These are phyloP conservation scores for Pythium aristosporum DNA, from an alignment of 352 stramenopile species.

Conservation along the genomic window DNA sequence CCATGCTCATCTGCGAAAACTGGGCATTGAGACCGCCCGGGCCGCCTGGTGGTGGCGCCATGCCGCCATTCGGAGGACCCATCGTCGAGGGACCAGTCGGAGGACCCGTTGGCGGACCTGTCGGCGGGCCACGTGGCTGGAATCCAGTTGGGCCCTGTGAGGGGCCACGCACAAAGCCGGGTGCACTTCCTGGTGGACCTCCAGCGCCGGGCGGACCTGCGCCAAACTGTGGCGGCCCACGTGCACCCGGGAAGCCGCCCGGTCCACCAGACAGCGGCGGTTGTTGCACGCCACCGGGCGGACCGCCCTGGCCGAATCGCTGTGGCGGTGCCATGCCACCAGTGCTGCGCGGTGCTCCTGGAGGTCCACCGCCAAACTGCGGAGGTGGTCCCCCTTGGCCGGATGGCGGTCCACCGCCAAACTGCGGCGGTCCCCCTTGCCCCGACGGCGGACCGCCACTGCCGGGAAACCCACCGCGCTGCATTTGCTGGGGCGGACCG, in stretches of 20 bases:
- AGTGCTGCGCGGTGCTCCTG: slow-evolving; percentile 16
- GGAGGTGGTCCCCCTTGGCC: slow-evolving; percentile 4
- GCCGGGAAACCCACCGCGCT: slow-evolving; percentile 14
- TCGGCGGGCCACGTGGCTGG: slow-evolving; percentile 28
- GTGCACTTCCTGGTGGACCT: slow-evolving; percentile 21
- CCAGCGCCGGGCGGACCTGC: slow-evolving; percentile 14
- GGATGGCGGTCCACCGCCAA: slow-evolving; percentile 1
- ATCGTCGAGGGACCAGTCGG: slow-evolving; percentile 27
- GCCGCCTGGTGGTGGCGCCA: slow-evolving; percentile 16
- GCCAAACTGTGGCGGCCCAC: slow-evolving; percentile 22
- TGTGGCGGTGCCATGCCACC: slow-evolving; percentile 16
- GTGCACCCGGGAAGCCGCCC: slow-evolving; percentile 19
- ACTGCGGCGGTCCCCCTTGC: background rate
- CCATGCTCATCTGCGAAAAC: slow-evolving; percentile 71
- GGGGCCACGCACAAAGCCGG: slow-evolving; percentile 17
- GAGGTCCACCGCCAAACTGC: slow-evolving; percentile 18
- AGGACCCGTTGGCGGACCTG: slow-evolving; percentile 21
- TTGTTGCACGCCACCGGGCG: slow-evolving; percentile 10
- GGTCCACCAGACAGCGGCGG: slow-evolving; percentile 23
- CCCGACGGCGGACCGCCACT: slow-evolving; percentile 6
- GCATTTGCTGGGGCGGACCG: slow-evolving; percentile 4
- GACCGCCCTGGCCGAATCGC: slow-evolving; percentile 19
- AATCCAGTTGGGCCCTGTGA: slow-evolving; percentile 24
- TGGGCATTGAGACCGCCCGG: slow-evolving; percentile 45
- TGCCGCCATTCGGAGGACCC: slow-evolving; percentile 24